A percentile compares a stretch with the other conserved stretches of the same genome.
Evolutionary conservation across 2,329 filamentous ascomycete species (phyloP).

Genomic region (Arthrobotrys pseudoclavata): DNA sequence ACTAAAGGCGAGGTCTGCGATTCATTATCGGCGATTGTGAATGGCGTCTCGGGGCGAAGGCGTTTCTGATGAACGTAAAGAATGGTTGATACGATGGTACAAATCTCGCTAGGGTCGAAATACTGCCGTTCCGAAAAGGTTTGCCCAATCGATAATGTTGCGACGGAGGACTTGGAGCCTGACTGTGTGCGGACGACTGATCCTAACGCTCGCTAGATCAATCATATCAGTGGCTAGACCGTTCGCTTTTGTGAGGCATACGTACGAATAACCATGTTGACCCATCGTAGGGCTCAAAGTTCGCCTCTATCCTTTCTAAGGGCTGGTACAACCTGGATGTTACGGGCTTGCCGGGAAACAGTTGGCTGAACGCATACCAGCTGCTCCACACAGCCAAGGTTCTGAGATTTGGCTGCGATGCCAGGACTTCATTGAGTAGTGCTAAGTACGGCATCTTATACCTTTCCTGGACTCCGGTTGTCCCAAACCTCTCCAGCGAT

Average conservation of each 20-base stretch:
- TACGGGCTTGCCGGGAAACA: background rate
- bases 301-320: conserved; percentile 25
- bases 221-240: background rate
- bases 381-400: conserved; percentile 34
- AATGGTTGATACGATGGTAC: conserved; percentile 42
- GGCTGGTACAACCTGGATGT: too few relatives aligned
- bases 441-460: background rate
- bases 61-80: conserved; percentile 42
- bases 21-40: background rate
- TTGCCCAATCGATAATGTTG: conserved; percentile 20
- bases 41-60: background rate
- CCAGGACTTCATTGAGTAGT: background rate
- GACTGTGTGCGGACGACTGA: background rate
- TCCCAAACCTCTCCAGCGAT: conserved; percentile 37
- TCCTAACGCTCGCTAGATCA: background rate
- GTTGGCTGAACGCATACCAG: conserved; percentile 6
- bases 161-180: background rate
- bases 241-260: background rate
- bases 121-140: conserved; percentile 32
- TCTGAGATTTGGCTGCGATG: conserved; percentile 5
- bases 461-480: background rate
- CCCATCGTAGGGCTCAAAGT: background rate
- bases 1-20: conserved; percentile 24
- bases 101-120: conserved; percentile 26
- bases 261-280: conserved; percentile 33